These are phyloP conservation scores for Neoscytalidium dimidiatum DNA, from an alignment of 2,329 filamentous ascomycete species.

Conservation along the genomic window DNA sequence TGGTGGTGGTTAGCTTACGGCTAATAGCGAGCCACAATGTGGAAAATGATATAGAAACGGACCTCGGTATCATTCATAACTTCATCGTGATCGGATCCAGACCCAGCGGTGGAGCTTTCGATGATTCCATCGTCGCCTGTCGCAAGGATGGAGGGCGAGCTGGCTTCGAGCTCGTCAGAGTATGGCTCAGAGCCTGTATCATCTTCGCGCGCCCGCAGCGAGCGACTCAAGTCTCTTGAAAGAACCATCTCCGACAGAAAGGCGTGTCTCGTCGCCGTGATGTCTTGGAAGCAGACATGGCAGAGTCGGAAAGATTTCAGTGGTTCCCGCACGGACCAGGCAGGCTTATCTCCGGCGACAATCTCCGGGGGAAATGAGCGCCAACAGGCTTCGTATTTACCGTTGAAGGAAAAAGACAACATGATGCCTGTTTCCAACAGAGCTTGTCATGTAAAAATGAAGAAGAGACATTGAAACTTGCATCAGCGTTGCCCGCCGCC, in stretches of 20 bases:
- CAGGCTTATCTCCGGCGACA: not conserved
- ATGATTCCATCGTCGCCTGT: slow-evolving; percentile 35
- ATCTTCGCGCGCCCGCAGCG: slow-evolving; percentile 34
- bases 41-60: not conserved
- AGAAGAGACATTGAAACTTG: too few relatives aligned
- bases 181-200: slow-evolving; percentile 40
- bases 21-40: too few relatives aligned
- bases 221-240: slow-evolving; percentile 37
- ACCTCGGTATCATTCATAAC: slow-evolving; percentile 31
- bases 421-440: too few relatives aligned
- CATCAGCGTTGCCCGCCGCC: too few relatives aligned
- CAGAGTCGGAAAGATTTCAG: slow-evolving; percentile 11
- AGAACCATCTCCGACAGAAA: slow-evolving; percentile 32
- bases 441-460: too few relatives aligned
- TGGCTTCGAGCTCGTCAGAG: slow-evolving; percentile 42
- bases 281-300: not conserved
- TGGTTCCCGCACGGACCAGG: not conserved
- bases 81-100: slow-evolving; percentile 34
- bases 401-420: too few relatives aligned
- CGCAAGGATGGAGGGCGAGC: slow-evolving; percentile 43
- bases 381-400: too few relatives aligned
- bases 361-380: not conserved
- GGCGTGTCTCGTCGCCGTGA: not conserved
- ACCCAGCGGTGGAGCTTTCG: slow-evolving; percentile 37
- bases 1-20: slow-evolving; percentile 19